Evolutionary conservation across 139 green algal genomes (phyloP), one percentile per base, ranked within the genome.

Genomic region (Limnomonas spitsbergensis): DNA sequence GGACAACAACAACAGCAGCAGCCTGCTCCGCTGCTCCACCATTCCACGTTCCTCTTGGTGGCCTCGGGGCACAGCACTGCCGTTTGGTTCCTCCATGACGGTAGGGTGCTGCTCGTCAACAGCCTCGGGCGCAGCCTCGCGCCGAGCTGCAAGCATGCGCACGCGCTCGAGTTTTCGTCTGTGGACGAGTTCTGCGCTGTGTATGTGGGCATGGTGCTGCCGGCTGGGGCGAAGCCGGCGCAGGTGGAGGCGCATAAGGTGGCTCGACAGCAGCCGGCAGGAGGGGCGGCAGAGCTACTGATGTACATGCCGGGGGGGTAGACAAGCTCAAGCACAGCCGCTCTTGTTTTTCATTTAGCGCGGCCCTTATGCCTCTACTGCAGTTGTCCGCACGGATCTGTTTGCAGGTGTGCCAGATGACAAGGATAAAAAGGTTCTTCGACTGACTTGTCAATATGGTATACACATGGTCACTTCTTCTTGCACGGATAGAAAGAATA

Each of bases 201-300:
- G 39, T 77, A 67, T 37, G 31, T 66, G 6, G 39, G 40, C 27
- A 34, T 66, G 39, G n/a, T 36, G 39, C 6, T 61, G 39, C 70
- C 70, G 3, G 4, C 70, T 34, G 40, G 39, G 40, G 3, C 26
- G 27, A 38, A 77, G 38, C n/a, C 70, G 40, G 39, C n/a, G 40
- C 70, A 77, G 70, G 70, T 77, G 24, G 70, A 61, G 70, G 70
- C 70, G 70, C 70, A 77, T 27, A 42, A 32, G 35, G 36, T 74
- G 35, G 68, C 68, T 14, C 14, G 4, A 24, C 29, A 24, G 36
- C 35, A 26, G 35, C 35, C 29, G 7, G 20, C 3, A n/a, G 68
- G 36, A 7, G 68, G 68, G 3, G 68, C 40, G 68, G 29, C 68
- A 7, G 36, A 42, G 35, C 29, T 74, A 3, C 36, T n/a, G 35